Conservation (phyloP, 345 rosid species). For the Euphorbia pulcherrima region DNA sequence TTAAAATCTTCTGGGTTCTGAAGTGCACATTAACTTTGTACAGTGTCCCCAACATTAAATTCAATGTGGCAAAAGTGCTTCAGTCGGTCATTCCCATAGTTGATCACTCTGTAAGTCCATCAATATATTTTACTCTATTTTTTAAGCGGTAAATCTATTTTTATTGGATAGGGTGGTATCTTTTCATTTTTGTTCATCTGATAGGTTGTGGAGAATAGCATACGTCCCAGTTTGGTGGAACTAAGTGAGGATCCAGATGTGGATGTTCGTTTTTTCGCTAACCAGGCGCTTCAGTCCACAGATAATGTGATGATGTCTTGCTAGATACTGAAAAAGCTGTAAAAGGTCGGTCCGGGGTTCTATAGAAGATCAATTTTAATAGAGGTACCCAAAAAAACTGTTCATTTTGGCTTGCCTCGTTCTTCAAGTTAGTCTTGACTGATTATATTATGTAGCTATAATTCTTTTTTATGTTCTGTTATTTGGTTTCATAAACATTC, state of each 20-base stretch:
- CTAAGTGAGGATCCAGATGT: slow-evolving; percentile 94
- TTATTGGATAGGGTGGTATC: neutral
- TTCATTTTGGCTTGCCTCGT: slow-evolving; percentile 1
- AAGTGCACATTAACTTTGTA: neutral
- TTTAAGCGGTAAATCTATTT: neutral
- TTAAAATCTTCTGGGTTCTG: neutral
- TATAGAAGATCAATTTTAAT: slow-evolving; percentile 1
- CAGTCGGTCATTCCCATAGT: slow-evolving; percentile 82
- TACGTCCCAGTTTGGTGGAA: slow-evolving; percentile 72
- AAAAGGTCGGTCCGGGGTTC: neutral
- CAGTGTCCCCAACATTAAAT: slow-evolving; percentile 96
- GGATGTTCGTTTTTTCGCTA: slow-evolving; percentile 83
- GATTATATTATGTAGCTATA: neutral
- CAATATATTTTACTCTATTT: neutral
- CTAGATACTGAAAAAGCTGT: slow-evolving; percentile 22
- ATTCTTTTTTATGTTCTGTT: neutral
- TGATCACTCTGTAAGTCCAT: slow-evolving; percentile 65
- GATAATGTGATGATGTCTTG: slow-evolving; percentile 73
- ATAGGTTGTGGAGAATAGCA: slow-evolving; percentile 70
- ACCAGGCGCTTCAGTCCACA: slow-evolving; percentile 69
- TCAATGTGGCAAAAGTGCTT: slow-evolving; percentile 87
- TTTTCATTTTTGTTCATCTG: neutral
- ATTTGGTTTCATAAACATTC: neutral
- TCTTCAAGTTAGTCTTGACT: neutral
- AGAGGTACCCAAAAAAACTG: slow-evolving; percentile 7